Evolutionary conservation across 2,329 filamentous ascomycete genomes (phyloP).

Genomic region (Ophiocordyceps robertsii): DNA sequence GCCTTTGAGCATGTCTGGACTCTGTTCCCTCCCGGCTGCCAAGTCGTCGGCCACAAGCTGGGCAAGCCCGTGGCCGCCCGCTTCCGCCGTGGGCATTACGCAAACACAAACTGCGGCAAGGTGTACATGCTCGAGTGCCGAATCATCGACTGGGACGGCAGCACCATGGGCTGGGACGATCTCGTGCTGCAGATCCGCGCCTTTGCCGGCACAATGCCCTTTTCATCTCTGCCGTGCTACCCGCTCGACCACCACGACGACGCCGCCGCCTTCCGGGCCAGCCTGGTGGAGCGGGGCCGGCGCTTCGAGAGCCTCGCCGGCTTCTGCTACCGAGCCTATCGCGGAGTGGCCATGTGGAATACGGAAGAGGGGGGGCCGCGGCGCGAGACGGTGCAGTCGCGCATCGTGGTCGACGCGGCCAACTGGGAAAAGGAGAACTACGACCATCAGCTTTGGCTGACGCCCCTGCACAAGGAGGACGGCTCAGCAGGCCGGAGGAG

Average conservation of each 20-base stretch:
- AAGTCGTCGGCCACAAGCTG: slow-evolving; percentile 24
- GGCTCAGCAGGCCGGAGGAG: background rate
- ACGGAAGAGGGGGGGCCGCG: slow-evolving; percentile 9
- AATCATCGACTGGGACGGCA: slow-evolving; percentile 34
- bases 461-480: background rate
- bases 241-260: slow-evolving; percentile 30
- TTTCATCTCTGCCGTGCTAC: slow-evolving; percentile 28
- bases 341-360: slow-evolving; percentile 20
- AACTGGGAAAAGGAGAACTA: slow-evolving; percentile 17
- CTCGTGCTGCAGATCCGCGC: slow-evolving; percentile 21
- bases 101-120: slow-evolving; percentile 20
- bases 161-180: slow-evolving; percentile 26
- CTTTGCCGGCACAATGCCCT: slow-evolving; percentile 30
- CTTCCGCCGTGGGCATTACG: slow-evolving; percentile 23
- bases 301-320: slow-evolving; percentile 31
- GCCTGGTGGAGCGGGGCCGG: slow-evolving; percentile 26
- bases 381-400: slow-evolving; percentile 14
- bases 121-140: slow-evolving; percentile 24
- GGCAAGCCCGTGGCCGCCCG: slow-evolving; percentile 25
- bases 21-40: slow-evolving; percentile 34
- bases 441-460: slow-evolving; percentile 12
- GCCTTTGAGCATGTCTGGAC: slow-evolving; percentile 39
- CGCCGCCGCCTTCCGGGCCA: slow-evolving; percentile 16
- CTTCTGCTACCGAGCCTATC: slow-evolving; percentile 34
- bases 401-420: slow-evolving; percentile 16